These are phyloP conservation scores for Trapa bicornis DNA, from an alignment of 345 rosid genomes.

Conservation along the genomic window DNA sequence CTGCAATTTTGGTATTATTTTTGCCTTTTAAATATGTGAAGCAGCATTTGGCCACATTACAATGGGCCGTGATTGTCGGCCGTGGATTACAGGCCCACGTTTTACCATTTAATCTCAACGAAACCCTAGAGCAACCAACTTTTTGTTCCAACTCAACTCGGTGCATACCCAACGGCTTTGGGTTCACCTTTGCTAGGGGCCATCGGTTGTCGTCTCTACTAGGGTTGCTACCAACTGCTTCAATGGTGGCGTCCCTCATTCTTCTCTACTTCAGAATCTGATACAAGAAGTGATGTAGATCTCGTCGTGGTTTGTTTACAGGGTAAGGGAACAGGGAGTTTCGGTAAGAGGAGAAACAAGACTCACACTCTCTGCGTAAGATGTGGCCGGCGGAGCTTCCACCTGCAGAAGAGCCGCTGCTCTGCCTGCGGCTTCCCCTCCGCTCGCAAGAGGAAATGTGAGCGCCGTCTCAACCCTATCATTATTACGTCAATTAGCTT, in stretches of 20 bases:
- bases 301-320: conserved; percentile 8
- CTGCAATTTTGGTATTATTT: too few species aligned
- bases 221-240: conserved; percentile 6
- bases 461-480: background rate
- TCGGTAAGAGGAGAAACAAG: conserved; percentile 50
- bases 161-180: too few species aligned
- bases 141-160: conserved; percentile 1
- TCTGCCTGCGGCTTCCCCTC: conserved; percentile 42
- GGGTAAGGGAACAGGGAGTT: conserved; percentile 55
- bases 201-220: background rate
- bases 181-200: too few species aligned
- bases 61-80: too few species aligned
- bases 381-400: conserved; percentile 52
- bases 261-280: background rate
- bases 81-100: too few species aligned
- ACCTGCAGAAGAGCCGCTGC: conserved; percentile 49
- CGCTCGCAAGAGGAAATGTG: conserved; percentile 43
- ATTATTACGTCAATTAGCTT: background rate
- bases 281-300: background rate
- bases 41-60: too few species aligned
- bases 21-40: too few species aligned
- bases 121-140: conserved; percentile 8
- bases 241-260: conserved; percentile 12
- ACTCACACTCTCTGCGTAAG: conserved; percentile 48
- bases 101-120: background rate